A percentile compares a stretch with the other conserved stretches of the same genome.
These are phyloP conservation scores for Cytospora leucostoma DNA, from an alignment of 2,329 filamentous ascomycete species.

Conservation along the genomic window DNA sequence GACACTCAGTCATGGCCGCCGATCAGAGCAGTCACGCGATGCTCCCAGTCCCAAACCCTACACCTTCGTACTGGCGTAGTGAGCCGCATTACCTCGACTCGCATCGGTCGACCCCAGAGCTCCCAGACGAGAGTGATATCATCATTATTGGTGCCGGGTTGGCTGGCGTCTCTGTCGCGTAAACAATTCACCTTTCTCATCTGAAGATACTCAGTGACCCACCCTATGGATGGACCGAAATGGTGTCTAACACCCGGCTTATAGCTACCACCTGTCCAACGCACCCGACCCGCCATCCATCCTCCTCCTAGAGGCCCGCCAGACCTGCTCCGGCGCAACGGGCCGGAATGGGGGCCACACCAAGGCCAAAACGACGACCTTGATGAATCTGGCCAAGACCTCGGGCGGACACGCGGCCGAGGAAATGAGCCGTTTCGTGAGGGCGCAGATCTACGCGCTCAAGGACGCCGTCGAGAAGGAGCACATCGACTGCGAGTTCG, in stretches of 20 bases:
- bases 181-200: not conserved
- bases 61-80: conserved; percentile 25
- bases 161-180: conserved; percentile 25
- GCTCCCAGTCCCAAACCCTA: conserved; percentile 22
- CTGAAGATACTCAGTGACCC: not conserved
- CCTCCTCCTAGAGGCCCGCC: conserved; percentile 24
- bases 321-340: conserved; percentile 25
- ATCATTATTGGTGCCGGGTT: conserved; percentile 24
- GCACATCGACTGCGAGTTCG: conserved; percentile 20
- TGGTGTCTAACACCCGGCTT: not conserved
- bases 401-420: conserved; percentile 11
- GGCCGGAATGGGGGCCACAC: conserved; percentile 26
- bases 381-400: conserved; percentile 1
- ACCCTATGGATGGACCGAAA: not conserved
- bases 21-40: not conserved
- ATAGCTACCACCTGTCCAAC: conserved; percentile 22
- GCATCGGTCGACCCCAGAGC: conserved; percentile 12
- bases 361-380: conserved; percentile 11
- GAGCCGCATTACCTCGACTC: conserved; percentile 25
- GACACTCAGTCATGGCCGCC: conserved; percentile 1
- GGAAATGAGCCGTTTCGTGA: conserved; percentile 19
- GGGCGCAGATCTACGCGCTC: conserved; percentile 16
- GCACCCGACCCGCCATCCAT: conserved; percentile 13
- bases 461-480: conserved; percentile 23
- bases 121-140: conserved; percentile 16